phyloP scores from a whole-genome alignment of 2,329 filamentous ascomycete genomes.

The Alternaria arborescens region DNA sequence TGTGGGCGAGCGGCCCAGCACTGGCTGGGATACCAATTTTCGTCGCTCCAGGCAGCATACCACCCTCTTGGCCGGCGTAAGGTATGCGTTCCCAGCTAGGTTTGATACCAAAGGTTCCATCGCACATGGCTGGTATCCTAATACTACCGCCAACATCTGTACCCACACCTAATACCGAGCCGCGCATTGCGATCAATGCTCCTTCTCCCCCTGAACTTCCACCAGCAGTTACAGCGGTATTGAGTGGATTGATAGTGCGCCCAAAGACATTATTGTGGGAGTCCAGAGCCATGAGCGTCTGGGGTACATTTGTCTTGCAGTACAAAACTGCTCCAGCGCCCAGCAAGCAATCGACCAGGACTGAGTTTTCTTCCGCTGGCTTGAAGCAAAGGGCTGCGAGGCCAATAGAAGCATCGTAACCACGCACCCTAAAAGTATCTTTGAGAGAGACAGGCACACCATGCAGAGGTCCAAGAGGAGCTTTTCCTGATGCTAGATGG shows the following conservation, averaged over 20 bases:
- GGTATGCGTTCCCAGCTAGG: conserved; percentile 59
- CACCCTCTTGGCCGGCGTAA: conserved; percentile 62
- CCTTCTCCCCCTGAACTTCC: conserved; percentile 64
- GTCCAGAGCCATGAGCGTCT: conserved; percentile 63
- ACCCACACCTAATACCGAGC: conserved; percentile 61
- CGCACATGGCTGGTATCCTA: conserved; percentile 60
- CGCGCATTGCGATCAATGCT: conserved; percentile 59
- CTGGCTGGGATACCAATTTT: conserved; percentile 56
- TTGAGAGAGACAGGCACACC: conserved; percentile 60
- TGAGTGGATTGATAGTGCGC: conserved; percentile 59
- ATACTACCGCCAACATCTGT: conserved; percentile 65
- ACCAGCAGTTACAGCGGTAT: conserved; percentile 59
- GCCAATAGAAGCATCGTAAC: conserved; percentile 55
- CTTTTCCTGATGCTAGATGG: conserved; percentile 50
- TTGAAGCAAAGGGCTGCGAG: conserved; percentile 55
- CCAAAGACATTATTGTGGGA: conserved; percentile 62
- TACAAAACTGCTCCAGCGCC: conserved; percentile 59
- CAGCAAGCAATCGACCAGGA: conserved; percentile 56
- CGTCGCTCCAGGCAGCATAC: conserved; percentile 56
- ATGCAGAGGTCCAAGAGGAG: conserved; percentile 57
- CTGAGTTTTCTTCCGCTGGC: conserved; percentile 49
- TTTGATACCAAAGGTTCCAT: conserved; percentile 60
- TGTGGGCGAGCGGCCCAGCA: conserved; percentile 58
- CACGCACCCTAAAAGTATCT: conserved; percentile 60
- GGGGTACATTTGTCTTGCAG: conserved; percentile 65